Conservation (phyloP, 2,329 filamentous ascomycete genomes). For the Arthrobotrys entomopaga region DNA sequence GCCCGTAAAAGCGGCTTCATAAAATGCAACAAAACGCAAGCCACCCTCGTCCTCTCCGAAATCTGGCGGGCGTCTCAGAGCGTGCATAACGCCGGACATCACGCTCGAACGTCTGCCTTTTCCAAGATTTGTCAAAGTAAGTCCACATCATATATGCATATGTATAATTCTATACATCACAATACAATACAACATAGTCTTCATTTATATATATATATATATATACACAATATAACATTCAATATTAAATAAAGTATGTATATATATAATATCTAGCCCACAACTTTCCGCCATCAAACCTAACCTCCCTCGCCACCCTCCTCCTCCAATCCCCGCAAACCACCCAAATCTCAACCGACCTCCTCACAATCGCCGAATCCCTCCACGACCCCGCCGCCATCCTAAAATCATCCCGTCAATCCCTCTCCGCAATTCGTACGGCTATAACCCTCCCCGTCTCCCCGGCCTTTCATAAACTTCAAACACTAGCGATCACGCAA, state of each 20-base stretch:
- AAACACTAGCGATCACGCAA: conserved; percentile 7
- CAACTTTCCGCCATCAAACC: conserved; percentile 44
- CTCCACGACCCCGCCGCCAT: conserved; percentile 49
- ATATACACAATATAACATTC: not conserved
- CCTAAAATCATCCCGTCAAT: conserved; percentile 25
- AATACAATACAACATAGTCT: not conserved
- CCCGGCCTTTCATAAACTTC: conserved; percentile 20
- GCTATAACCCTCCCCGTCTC: conserved; percentile 13
- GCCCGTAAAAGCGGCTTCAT: conserved; percentile 37
- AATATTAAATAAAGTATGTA: not conserved
- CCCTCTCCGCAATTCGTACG: conserved; percentile 8
- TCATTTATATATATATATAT: not conserved
- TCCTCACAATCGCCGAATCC: conserved; percentile 33
- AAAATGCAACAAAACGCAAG: conserved; percentile 52
- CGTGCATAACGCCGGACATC: not conserved
- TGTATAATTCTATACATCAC: too few relatives aligned
- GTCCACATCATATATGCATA: not conserved
- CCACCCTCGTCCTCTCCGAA: conserved; percentile 26
- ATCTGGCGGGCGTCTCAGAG: conserved; percentile 38
- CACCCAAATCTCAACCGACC: conserved; percentile 5
- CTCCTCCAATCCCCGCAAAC: conserved; percentile 2
- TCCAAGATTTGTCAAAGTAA: conserved; percentile 34
- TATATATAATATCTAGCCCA: conserved; percentile 22
- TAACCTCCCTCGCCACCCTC: conserved; percentile 41
- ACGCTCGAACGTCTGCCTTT: conserved; percentile 1